These are phyloP conservation scores for Bassia scoparia DNA, from an alignment of 148 eudicot species.

Conservation along the genomic window DNA sequence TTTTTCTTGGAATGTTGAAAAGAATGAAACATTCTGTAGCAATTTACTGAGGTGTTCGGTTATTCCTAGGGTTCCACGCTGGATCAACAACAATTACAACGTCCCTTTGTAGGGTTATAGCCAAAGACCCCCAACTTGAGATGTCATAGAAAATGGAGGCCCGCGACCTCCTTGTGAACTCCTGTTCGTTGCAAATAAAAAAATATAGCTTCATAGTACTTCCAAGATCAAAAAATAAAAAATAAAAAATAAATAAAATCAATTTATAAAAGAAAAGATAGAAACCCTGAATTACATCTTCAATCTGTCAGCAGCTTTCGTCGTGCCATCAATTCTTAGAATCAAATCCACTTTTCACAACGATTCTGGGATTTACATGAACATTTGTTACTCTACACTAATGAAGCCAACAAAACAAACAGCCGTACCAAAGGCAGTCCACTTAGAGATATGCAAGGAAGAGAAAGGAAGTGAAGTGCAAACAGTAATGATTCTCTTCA, in stretches of 20 bases:
- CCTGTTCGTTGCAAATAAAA: constrained; percentile 38
- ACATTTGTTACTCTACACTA: constrained; percentile 1
- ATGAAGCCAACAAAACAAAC: background rate
- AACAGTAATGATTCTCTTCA: background rate
- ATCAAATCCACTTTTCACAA: constrained; percentile 50
- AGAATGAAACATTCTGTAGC: background rate
- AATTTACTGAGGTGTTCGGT: background rate
- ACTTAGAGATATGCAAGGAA: background rate
- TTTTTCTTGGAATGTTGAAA: background rate
- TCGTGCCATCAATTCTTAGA: constrained; percentile 91
- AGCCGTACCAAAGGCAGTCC: background rate
- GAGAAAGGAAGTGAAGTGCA: background rate
- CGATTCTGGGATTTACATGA: constrained; percentile 52
- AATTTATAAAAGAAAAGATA: background rate
- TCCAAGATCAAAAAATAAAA: background rate
- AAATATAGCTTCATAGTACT: constrained; percentile 3
- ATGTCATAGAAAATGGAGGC: constrained; percentile 93
- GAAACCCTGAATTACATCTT: constrained; percentile 66
- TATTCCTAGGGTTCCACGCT: constrained; percentile 95
- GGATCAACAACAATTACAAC: constrained; percentile 99
- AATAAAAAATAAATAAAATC: too few species aligned
- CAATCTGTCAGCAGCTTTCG: constrained; percentile 74
- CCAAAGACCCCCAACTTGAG: constrained; percentile 99
- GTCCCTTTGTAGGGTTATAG: constrained; percentile 88
- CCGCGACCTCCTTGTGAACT: constrained; percentile 89